Evolutionary conservation across 345 rosid species (phyloP).

Genomic region (Euphorbia tirucalli): DNA sequence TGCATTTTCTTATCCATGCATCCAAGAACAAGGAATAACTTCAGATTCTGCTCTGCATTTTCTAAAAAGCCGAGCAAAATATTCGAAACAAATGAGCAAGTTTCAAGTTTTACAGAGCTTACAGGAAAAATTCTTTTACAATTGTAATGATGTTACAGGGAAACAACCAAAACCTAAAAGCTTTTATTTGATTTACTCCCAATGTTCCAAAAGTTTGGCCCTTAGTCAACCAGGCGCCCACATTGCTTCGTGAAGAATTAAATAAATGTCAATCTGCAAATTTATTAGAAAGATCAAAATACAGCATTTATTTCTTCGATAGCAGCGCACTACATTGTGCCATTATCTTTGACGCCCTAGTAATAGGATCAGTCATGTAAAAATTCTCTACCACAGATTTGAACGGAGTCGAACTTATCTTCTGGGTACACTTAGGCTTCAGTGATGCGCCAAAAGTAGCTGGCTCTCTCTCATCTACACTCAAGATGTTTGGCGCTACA

Average conservation of each 20-base stretch:
- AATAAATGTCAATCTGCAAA: constrained; percentile 21
- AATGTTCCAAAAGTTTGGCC: constrained; percentile 21
- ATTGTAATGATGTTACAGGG: constrained; percentile 22
- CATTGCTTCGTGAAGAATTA: constrained; percentile 18
- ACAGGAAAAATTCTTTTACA: constrained; percentile 24
- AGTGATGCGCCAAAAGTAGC: constrained; percentile 63
- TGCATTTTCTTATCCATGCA: too few species aligned
- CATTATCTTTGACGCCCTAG: constrained; percentile 98
- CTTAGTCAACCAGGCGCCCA: background rate
- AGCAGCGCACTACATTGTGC: constrained; percentile 89
- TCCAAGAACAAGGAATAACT: too few species aligned
- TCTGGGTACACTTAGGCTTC: constrained; percentile 47
- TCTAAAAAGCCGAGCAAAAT: background rate
- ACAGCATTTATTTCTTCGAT: constrained; percentile 57
- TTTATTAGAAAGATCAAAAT: constrained; percentile 30
- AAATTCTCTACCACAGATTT: constrained; percentile 61
- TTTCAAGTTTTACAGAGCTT: background rate
- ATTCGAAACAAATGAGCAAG: background rate
- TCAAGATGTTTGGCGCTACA: constrained; percentile 85
- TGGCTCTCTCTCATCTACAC: constrained; percentile 71
- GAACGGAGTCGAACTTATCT: constrained; percentile 59
- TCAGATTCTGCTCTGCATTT: too few species aligned
- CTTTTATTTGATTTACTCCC: constrained; percentile 35
- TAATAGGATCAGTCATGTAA: constrained; percentile 92
- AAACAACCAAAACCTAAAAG: constrained; percentile 19